phyloP scores from a whole-genome alignment of 805 yeast genomes.

The Saccharomyces paradoxus region DNA sequence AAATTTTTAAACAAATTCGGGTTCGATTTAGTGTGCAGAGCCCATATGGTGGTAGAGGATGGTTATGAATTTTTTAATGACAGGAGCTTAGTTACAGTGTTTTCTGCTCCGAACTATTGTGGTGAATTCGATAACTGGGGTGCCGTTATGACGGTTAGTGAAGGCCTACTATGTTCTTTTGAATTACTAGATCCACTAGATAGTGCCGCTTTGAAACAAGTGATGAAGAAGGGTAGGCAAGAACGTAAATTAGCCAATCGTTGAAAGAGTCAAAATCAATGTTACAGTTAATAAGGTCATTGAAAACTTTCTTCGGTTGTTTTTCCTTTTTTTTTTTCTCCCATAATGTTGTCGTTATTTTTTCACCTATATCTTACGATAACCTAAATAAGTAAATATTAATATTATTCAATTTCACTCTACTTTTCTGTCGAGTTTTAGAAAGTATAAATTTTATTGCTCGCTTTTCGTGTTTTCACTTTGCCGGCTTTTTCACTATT shows the following conservation, averaged over 20 bases:
- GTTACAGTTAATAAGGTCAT: not conserved
- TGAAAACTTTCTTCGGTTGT: not conserved
- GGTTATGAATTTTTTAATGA: conserved; percentile 76
- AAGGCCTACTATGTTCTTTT: conserved; percentile 83
- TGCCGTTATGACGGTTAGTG: conserved; percentile 94
- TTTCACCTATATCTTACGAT: not conserved
- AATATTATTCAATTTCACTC: not conserved
- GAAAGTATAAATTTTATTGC: not conserved
- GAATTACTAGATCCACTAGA: conserved; percentile 91
- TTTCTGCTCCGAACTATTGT: conserved; percentile 66
- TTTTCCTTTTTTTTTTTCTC: not conserved
- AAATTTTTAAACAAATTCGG: conserved; percentile 54
- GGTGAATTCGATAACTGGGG: conserved; percentile 73
- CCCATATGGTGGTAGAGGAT: conserved; percentile 84
- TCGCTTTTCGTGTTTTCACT: not conserved
- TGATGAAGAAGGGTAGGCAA: conserved; percentile 83
- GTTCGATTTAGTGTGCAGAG: conserved; percentile 69
- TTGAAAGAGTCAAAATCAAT: not conserved
- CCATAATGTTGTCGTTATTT: not conserved
- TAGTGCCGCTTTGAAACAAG: conserved; percentile 83
- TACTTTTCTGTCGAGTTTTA: not conserved
- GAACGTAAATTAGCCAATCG: conserved; percentile 58
- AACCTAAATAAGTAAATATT: not conserved
- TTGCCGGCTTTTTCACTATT: not conserved
- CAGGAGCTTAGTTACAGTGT: conserved; percentile 64